Percentiles rank a stretch among this genome's conserved stretches.
These are phyloP conservation scores for Pseudozyma flocculosa DNA, from an alignment of 1,284 basidiomycete species.

Conservation along the genomic window DNA sequence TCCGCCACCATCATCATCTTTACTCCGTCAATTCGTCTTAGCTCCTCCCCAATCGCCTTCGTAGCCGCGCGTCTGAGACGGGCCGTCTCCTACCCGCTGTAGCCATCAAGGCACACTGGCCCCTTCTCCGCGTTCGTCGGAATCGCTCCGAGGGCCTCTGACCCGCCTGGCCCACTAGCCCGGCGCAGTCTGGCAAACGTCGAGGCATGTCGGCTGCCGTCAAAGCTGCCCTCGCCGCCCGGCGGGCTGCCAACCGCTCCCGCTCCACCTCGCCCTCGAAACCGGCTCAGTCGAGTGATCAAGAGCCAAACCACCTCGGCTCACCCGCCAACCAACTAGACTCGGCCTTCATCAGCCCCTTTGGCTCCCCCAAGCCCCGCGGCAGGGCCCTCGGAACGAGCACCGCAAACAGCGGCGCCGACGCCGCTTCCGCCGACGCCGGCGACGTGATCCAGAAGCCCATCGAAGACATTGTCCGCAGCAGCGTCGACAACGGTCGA, in stretches of 20 bases:
- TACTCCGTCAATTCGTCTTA: too few species aligned
- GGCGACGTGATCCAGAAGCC: constrained; percentile 26
- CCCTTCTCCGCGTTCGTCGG: too few species aligned
- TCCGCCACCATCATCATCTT: too few species aligned
- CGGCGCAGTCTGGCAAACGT: too few species aligned
- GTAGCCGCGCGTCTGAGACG: too few species aligned
- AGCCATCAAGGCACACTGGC: too few species aligned
- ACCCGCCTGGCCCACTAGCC: too few species aligned
- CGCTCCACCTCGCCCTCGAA: constrained; percentile 30
- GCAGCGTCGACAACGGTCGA: constrained; percentile 30
- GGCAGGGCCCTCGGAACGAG: constrained; percentile 2
- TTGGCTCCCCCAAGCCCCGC: constrained; percentile 34
- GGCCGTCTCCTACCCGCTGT: too few species aligned
- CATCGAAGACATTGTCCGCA: constrained; percentile 22
- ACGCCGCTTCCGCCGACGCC: constrained; percentile 2
- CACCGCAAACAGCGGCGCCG: constrained; percentile 2
- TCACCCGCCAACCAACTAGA: constrained; percentile 2
- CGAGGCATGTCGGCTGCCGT: constrained; percentile 46
- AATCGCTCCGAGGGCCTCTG: too few species aligned
- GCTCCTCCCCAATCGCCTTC: too few species aligned
- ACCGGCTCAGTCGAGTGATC: background rate
- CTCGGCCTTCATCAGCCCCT: constrained; percentile 25
- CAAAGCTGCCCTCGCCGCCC: constrained; percentile 41
- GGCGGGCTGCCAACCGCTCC: constrained; percentile 30
- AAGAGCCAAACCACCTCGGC: background rate